phyloP scores from a whole-genome alignment of 202 grass and related monocot genomes.

The Carex arenaria region DNA sequence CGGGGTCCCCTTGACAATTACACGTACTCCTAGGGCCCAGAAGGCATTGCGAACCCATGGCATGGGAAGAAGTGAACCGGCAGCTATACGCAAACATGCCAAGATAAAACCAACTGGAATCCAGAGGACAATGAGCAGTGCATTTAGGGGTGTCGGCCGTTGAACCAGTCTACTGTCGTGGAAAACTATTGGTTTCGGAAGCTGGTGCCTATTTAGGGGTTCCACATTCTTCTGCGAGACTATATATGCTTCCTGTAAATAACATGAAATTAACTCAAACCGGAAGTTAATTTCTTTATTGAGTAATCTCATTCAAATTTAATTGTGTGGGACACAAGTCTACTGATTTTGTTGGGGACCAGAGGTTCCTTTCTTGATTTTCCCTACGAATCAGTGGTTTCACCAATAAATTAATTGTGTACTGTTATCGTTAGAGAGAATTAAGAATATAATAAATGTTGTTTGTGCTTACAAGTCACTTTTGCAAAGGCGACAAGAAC shows the following conservation, averaged over 20 bases:
- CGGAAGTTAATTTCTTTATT: background rate
- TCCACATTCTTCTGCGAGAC: conserved; percentile 31
- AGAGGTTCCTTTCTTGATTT: background rate
- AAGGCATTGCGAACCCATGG: conserved; percentile 35
- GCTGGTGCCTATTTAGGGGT: conserved; percentile 33
- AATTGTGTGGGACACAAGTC: background rate
- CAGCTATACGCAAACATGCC: conserved; percentile 36
- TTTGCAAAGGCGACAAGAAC: too few species aligned
- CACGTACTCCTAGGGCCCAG: conserved; percentile 34
- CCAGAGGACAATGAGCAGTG: conserved; percentile 36
- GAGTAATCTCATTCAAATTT: background rate
- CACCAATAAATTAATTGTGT: background rate
- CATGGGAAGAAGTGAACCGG: conserved; percentile 42
- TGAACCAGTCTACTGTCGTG: conserved; percentile 65
- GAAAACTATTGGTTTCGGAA: conserved; percentile 53
- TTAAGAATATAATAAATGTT: background rate
- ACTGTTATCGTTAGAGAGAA: background rate
- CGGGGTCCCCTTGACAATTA: conserved; percentile 30
- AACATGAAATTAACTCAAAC: background rate
- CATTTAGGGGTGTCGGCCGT: conserved; percentile 27
- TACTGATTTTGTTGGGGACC: background rate
- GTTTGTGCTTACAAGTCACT: background rate
- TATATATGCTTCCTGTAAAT: conserved; percentile 52
- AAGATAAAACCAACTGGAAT: conserved; percentile 47
- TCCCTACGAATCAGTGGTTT: background rate